phyloP scores from a whole-genome alignment of 257 asterid species.

The Nicotiana tabacum region DNA sequence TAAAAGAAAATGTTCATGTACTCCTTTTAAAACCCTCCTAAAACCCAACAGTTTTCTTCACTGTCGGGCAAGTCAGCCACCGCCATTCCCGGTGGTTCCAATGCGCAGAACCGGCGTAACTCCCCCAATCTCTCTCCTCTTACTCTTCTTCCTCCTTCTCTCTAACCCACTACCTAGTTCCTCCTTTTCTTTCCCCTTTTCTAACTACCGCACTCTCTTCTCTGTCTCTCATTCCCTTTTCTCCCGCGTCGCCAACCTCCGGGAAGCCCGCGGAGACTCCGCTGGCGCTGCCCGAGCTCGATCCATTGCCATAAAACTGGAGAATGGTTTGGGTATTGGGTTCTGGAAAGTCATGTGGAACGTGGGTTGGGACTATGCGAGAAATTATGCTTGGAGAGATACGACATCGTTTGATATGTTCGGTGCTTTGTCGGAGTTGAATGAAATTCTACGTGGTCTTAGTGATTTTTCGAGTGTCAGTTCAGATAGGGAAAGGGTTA shows the following conservation, averaged over 20 bases:
- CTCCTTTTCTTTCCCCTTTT: conserved; percentile 28
- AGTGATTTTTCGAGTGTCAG: conserved; percentile 37
- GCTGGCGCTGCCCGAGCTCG: conserved; percentile 59
- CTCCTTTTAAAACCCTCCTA: background rate
- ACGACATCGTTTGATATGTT: conserved; percentile 36
- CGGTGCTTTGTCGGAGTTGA: conserved; percentile 47
- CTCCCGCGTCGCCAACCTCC: conserved; percentile 67
- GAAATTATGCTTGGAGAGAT: conserved; percentile 59
- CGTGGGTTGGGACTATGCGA: conserved; percentile 56
- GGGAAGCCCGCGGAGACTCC: conserved; percentile 65
- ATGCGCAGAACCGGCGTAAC: conserved; percentile 16
- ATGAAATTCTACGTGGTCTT: conserved; percentile 38
- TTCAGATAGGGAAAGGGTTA: conserved; percentile 51
- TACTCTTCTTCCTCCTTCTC: conserved; percentile 33
- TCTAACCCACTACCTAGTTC: conserved; percentile 14
- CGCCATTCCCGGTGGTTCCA: background rate
- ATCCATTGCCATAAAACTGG: conserved; percentile 37
- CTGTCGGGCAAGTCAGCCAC: background rate
- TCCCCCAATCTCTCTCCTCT: conserved; percentile 22
- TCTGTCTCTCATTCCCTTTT: conserved; percentile 75
- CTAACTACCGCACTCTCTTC: conserved; percentile 44
- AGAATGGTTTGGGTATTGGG: conserved; percentile 48
- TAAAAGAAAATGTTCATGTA: too few relatives aligned
- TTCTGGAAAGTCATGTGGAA: conserved; percentile 49
- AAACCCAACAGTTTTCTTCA: background rate